Conservation (phyloP, 345 rosid species). For the Balakata baccata region DNA sequence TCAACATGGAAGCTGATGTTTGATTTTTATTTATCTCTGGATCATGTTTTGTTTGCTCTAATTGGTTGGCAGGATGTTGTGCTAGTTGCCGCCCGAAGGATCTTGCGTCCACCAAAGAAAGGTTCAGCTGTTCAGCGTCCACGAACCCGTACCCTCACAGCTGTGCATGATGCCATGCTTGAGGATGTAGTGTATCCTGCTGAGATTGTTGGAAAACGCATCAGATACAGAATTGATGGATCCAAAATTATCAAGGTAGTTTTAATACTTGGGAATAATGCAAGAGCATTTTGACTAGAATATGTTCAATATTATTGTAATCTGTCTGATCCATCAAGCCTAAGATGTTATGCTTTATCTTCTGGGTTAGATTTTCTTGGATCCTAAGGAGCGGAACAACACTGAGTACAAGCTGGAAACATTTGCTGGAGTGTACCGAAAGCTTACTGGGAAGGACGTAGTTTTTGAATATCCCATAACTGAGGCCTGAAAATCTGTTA, state of each 20-base stretch:
- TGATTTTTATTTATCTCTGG: neutral
- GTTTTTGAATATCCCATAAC: constrained; percentile 72
- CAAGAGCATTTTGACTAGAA: neutral
- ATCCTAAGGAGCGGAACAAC: constrained; percentile 72
- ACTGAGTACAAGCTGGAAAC: constrained; percentile 81
- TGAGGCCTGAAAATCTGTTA: constrained; percentile 45
- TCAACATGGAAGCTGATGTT: neutral
- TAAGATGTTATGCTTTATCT: neutral
- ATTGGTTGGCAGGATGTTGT: constrained; percentile 54
- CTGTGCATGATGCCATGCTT: constrained; percentile 77
- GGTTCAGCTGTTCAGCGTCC: constrained; percentile 90
- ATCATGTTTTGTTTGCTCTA: neutral
- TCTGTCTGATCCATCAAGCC: neutral
- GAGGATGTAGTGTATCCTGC: constrained; percentile 86
- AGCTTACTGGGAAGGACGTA: constrained; percentile 80
- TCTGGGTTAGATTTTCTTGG: constrained; percentile 57
- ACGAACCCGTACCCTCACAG: constrained; percentile 71
- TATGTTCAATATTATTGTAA: neutral
- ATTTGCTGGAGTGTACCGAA: constrained; percentile 71
- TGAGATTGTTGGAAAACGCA: constrained; percentile 83
- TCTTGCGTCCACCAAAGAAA: constrained; percentile 81
- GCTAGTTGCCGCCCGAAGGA: constrained; percentile 69
- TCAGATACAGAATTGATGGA: constrained; percentile 75
- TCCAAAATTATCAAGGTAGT: constrained; percentile 68
- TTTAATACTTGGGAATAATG: neutral